phyloP scores from a whole-genome alignment of 2,329 filamentous ascomycete species.

The Mollisiaceae sp. region DNA sequence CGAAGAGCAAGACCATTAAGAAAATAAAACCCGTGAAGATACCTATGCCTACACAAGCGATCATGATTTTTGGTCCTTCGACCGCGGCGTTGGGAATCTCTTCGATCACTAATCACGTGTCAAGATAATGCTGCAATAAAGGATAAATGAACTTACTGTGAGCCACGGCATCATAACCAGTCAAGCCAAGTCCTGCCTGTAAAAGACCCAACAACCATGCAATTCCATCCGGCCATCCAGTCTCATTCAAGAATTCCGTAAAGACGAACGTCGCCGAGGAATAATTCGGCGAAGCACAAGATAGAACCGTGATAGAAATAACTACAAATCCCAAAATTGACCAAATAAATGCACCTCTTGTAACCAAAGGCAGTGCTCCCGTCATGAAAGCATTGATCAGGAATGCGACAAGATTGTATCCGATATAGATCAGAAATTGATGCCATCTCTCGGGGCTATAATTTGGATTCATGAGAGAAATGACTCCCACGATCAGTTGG shows the following conservation, averaged over 20 bases:
- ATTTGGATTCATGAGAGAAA: conserved; percentile 54
- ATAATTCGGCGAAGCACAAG: conserved; percentile 56
- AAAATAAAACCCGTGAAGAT: conserved; percentile 54
- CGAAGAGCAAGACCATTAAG: conserved; percentile 45
- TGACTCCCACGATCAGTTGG: conserved; percentile 59
- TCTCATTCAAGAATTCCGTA: conserved; percentile 57
- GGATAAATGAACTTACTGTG: conserved; percentile 26
- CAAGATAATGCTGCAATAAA: not conserved
- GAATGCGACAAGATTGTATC: conserved; percentile 51
- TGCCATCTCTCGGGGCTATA: conserved; percentile 60
- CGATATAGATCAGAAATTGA: conserved; percentile 57
- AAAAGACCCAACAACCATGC: conserved; percentile 57
- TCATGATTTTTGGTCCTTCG: conserved; percentile 55
- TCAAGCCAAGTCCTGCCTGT: conserved; percentile 59
- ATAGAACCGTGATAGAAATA: conserved; percentile 56
- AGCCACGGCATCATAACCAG: conserved; percentile 48
- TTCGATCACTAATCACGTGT: conserved; percentile 51
- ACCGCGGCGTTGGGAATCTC: conserved; percentile 57
- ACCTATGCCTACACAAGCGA: conserved; percentile 54
- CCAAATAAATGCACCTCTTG: conserved; percentile 55
- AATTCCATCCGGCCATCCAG: conserved; percentile 56
- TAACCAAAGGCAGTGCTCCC: conserved; percentile 54
- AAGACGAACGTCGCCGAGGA: conserved; percentile 59
- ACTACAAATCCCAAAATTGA: conserved; percentile 58
- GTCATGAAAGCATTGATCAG: conserved; percentile 55